A percentile compares a stretch with the other conserved stretches of the same genome.
phyloP scores from a whole-genome alignment of 225 moss, liverwort and hornwort genomes.

The Pseudisothecium myosuroides region DNA sequence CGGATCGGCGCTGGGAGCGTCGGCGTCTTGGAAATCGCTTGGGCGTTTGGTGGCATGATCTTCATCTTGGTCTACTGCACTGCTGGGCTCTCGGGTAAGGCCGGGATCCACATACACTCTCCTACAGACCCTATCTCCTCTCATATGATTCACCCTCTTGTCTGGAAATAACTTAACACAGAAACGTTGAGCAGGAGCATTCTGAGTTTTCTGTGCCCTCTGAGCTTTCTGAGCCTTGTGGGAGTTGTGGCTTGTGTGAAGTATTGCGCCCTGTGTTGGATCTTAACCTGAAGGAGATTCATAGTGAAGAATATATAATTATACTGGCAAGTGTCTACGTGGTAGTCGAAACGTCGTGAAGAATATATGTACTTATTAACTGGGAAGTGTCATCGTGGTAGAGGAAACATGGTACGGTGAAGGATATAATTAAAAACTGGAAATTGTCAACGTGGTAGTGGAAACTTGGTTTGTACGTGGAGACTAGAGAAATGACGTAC shows the following conservation, averaged over 20 bases:
- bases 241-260: too few relatives aligned
- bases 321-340: neutral
- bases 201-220: neutral
- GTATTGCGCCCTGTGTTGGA: neutral
- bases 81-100: constrained; percentile 23
- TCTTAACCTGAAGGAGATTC: neutral
- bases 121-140: neutral
- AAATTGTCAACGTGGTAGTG: neutral
- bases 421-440: neutral
- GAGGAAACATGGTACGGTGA: neutral
- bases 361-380: neutral
- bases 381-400: neutral
- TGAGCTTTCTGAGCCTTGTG: too few relatives aligned
- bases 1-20: neutral
- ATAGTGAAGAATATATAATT: too few relatives aligned
- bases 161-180: neutral
- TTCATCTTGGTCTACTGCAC: constrained; percentile 32
- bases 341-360: neutral
- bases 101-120: neutral
- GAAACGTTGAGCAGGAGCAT: too few relatives aligned
- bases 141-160: neutral
- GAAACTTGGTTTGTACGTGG: neutral
- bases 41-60: constrained; percentile 31
- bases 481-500: neutral
- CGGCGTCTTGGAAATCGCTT: neutral